Base-by-base conservation (phyloP, 1,139 yeast genomes). In the Sugiyamaella xylanicola region DNA sequence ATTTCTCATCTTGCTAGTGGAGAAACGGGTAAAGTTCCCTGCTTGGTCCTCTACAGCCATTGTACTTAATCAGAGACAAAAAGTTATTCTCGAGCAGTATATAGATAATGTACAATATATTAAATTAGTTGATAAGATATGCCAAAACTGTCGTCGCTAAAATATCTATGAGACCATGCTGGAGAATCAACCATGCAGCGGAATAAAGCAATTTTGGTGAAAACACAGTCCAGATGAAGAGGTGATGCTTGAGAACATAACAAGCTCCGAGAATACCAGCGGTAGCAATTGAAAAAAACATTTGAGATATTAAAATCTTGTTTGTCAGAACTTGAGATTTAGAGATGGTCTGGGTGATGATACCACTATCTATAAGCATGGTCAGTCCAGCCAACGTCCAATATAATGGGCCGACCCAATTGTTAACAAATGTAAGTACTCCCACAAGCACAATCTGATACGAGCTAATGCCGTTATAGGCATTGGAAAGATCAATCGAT, bases 141-240 rank as follows among this genome's bases (percentile, higher is more conserved):
- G 64, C 16, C 46, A 56, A 42, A 8, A 51, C n/a, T 13, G 60
- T 61, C 41, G 68, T 70, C 1, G 66, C 56, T 4, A 55, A 8
- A 21, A 60, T 63, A 44, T 69, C 72, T 2, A 68, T 53, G 7
- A 63, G 36, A 8, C 61, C 61, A 51, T 68, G 68, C 51, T 68
- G 70, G n/a, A 68, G 41, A 1, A 71, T 56, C 4, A 71, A 63
- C 99, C 99, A 95, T 2, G 85, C 85, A 0, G 84, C 82, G 61
- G 86, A 86, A 68, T 86, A 93, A 36, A 95, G 78, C 16, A 93
- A 72, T 65, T 91, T 93, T 0, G 99, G 99, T 51, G 96, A 88
- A 73, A 93, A 93, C 3, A 95, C 99, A 1, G 98, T 90, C 98
- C 99, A 95, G 15, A 95, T 87, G 68, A 93, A 93, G 56, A 93